Evolutionary conservation across 768 basidiomycete species (phyloP).

Genomic region (Hemileccinum impolitum): DNA sequence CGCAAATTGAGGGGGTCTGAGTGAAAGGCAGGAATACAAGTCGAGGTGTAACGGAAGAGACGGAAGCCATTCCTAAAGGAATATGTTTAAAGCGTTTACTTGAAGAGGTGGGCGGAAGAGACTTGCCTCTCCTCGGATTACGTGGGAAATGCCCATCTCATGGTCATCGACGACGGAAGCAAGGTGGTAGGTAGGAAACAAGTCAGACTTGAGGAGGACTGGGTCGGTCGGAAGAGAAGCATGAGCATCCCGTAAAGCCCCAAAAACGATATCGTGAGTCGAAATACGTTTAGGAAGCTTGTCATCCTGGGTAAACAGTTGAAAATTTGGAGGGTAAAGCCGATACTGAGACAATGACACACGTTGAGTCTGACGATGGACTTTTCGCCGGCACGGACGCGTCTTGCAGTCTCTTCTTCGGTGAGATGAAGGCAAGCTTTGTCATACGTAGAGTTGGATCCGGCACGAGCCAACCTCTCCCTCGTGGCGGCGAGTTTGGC

Average conservation of each 20-base stretch:
- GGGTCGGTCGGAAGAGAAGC: slow-evolving; percentile 85
- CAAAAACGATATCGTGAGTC: slow-evolving; percentile 73
- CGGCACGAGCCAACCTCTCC: slow-evolving; percentile 63
- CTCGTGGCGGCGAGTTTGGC: slow-evolving; percentile 67
- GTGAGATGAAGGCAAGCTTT: slow-evolving; percentile 82
- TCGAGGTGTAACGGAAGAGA: slow-evolving; percentile 90
- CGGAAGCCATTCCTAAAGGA: slow-evolving; percentile 86
- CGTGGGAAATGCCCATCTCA: slow-evolving; percentile 94
- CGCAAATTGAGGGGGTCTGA: slow-evolving; percentile 76
- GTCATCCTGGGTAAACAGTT: slow-evolving; percentile 45
- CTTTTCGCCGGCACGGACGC: slow-evolving; percentile 71
- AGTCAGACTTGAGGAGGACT: slow-evolving; percentile 86
- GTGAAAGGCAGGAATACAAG: slow-evolving; percentile 74
- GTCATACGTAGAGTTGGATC: slow-evolving; percentile 85
- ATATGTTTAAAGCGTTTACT: not conserved
- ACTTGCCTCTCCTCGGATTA: slow-evolving; percentile 85
- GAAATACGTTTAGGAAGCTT: slow-evolving; percentile 49
- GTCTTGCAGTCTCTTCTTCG: slow-evolving; percentile 78
- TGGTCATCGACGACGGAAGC: slow-evolving; percentile 96
- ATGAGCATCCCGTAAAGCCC: slow-evolving; percentile 67
- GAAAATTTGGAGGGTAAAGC: not conserved
- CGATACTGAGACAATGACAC: slow-evolving; percentile 17
- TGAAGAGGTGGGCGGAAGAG: not conserved
- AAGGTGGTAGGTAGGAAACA: slow-evolving; percentile 94
- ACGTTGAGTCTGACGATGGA: slow-evolving; percentile 89